Evolutionary conservation across 345 rosid species (phyloP).

Genomic region (Acer saccharum): DNA sequence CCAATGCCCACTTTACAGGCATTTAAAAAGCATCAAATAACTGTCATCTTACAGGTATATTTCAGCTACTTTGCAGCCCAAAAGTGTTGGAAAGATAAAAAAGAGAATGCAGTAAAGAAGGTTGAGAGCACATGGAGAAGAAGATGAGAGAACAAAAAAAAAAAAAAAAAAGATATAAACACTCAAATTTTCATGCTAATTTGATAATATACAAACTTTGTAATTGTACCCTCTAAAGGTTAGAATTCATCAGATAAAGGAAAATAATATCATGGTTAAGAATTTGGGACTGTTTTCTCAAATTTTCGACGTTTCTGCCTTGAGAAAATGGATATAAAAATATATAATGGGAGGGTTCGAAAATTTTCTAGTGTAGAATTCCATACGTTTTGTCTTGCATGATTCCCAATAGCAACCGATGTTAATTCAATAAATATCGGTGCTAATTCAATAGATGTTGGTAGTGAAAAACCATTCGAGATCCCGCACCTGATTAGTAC

Average conservation of each 20-base stretch:
- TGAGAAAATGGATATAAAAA: neutral
- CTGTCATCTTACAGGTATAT: neutral
- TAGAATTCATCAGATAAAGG: neutral
- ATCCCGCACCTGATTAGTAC: no score
- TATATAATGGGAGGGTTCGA: no score
- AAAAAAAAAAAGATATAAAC: neutral
- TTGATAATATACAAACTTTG: neutral
- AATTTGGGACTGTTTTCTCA: neutral
- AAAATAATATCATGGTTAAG: neutral
- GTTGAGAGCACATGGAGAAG: neutral
- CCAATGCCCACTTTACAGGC: conserved; percentile 2
- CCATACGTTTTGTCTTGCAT: no score
- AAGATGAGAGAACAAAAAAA: neutral
- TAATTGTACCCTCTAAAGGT: neutral
- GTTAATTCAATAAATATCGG: no score
- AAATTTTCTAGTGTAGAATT: no score
- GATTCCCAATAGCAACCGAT: no score
- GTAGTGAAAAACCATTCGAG: no score
- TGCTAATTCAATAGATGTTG: no score
- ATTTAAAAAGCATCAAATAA: neutral
- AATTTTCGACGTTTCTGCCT: neutral
- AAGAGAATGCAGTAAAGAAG: neutral
- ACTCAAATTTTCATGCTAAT: neutral
- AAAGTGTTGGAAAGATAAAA: neutral
- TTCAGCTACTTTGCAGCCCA: neutral